Base-by-base conservation (phyloP, 306 rosid genomes). In the Spatholobus suberectus region DNA sequence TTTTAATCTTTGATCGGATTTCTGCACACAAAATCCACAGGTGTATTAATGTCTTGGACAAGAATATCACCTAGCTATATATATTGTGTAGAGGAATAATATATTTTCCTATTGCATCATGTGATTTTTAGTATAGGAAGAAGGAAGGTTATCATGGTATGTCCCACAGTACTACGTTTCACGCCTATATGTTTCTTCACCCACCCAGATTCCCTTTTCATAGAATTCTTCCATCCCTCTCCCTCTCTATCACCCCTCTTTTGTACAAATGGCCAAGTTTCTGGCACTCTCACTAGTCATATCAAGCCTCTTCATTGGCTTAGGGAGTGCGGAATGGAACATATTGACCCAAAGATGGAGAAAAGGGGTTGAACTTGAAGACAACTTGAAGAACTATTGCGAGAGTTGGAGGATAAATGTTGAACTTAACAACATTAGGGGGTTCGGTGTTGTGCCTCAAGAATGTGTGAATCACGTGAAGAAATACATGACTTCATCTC, bases 401-500 rank as follows among this genome's bases (percentile, higher is more conserved):
- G 93, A 90, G 86, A 92, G 93, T 89, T 90, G 95, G 95, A 92
- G 91, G 78, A 77, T 89, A 17, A 90, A 90, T 82, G 92, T 89
- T 7, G 90, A 91, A 46, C 49, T 91, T 34, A 85, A 89, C 87
- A 82, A 82, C 59, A 75, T 82, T 57, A 83, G 77, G 6, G 78
- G 49, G 79, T 77, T 91, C 76, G 89, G 70, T 18, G 88, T 87
- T 44, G 95, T 90, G 75, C 92, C 92, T 24, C 88, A 90, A 81
- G 92, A 92, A 82, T 89, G 97, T 66, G 94, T 90, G 21, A 63
- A 41, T 29, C 55, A 82, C 66, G 84, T 92, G 63, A 81, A 78
- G 84, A 89, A 90, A 24, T 86, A 79, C 76, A 63, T 49, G 87
- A 84, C 59, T 38, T 78, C 79, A 47, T 61, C 58, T 71, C 83